phyloP scores from a whole-genome alignment of 345 rosid species.

The Eucalyptus curtisii region DNA sequence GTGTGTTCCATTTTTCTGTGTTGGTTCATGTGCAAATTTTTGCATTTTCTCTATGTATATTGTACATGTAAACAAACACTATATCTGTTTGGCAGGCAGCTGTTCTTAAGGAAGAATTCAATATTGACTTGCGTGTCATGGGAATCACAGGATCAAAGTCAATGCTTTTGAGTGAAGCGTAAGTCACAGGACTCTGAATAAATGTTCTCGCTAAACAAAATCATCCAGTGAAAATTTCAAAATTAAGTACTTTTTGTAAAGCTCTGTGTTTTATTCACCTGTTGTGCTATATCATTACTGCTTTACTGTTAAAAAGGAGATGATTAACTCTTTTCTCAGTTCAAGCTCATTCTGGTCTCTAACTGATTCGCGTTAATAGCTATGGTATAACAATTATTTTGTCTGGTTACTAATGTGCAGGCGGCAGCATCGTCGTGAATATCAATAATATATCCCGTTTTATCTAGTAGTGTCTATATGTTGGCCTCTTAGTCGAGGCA shows the following conservation, averaged over 20 bases:
- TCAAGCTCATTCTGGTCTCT: background rate
- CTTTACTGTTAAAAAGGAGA: background rate
- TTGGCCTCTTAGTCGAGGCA: background rate
- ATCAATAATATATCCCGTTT: background rate
- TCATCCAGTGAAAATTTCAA: background rate
- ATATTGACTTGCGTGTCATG: conserved; percentile 94
- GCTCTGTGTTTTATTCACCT: background rate
- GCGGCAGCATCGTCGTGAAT: background rate
- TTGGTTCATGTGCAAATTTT: background rate
- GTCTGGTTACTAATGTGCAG: background rate
- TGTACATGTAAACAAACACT: background rate
- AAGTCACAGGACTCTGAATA: conserved; percentile 13
- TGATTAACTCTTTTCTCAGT: background rate
- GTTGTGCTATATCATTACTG: background rate
- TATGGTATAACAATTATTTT: background rate
- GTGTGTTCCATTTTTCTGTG: background rate
- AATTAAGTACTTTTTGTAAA: background rate
- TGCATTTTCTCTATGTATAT: background rate
- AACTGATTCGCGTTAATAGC: background rate
- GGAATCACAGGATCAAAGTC: conserved; percentile 74
- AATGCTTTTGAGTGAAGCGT: conserved; percentile 87
- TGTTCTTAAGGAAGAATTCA: conserved; percentile 91
- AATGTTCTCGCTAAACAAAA: background rate
- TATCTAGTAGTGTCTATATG: background rate
- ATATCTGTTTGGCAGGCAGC: conserved; percentile 30